phyloP scores from a whole-genome alignment of 139 green algal genomes.

The Chlorella sp. region DNA sequence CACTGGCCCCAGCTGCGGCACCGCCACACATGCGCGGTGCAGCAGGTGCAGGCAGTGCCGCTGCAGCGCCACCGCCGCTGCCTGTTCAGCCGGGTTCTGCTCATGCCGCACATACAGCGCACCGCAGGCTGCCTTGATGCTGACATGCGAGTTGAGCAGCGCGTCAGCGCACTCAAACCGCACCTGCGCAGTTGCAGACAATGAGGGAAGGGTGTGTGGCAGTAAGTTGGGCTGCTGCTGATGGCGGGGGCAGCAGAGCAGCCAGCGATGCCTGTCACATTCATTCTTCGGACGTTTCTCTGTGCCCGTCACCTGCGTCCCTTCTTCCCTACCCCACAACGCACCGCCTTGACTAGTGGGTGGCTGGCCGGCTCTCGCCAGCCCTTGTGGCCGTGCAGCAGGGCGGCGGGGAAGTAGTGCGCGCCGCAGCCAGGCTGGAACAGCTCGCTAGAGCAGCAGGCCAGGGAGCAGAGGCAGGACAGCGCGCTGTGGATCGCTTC shows the following conservation, averaged over 20 bases:
- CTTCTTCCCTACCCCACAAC: background rate
- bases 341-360: constrained; percentile 22
- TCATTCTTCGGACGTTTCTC: no score
- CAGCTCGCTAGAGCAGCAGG: background rate
- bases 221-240: background rate
- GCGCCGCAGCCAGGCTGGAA: background rate
- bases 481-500: constrained; percentile 12
- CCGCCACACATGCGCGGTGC: constrained; percentile 6
- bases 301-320: no score
- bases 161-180: constrained; percentile 22
- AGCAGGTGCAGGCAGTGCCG: constrained; percentile 16
- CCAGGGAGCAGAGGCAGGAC: constrained; percentile 14
- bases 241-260: no score
- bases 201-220: background rate
- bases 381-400: background rate
- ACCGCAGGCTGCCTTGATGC: background rate
- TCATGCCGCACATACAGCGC: constrained; percentile 5
- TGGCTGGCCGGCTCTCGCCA: constrained; percentile 17
- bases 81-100: constrained; percentile 4
- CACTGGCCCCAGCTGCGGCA: constrained; percentile 17
- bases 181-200: background rate
- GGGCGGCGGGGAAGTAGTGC: constrained; percentile 17
- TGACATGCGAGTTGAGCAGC: constrained; percentile 10
- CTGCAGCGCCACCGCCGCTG: background rate
- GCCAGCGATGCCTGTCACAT: no score